These are phyloP conservation scores for Murraya paniculata DNA, from an alignment of 345 rosid genomes.

Conservation along the genomic window DNA sequence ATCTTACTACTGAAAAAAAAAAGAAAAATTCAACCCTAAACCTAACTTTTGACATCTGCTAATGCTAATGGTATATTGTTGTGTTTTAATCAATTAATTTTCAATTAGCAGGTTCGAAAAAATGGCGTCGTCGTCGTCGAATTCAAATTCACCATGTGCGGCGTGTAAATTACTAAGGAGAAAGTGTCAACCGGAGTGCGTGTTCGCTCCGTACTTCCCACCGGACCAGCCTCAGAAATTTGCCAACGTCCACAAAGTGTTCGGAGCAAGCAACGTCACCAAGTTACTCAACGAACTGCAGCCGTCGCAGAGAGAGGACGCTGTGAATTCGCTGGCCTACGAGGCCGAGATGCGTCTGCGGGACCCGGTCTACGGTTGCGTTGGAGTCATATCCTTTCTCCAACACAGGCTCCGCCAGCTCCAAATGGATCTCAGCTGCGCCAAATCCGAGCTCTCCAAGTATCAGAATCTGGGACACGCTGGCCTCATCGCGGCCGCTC, in stretches of 20 bases:
- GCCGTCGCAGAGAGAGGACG: constrained; percentile 42
- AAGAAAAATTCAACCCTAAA: not conserved
- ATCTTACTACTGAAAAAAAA: not conserved
- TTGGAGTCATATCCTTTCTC: constrained; percentile 41
- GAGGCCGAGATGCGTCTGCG: constrained; percentile 46
- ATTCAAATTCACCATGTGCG: constrained; percentile 44
- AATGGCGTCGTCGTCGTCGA: constrained; percentile 37
- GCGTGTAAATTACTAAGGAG: constrained; percentile 42
- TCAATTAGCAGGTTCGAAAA: not conserved
- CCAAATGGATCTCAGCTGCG: constrained; percentile 46
- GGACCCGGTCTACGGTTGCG: constrained; percentile 49
- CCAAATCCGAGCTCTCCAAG: constrained; percentile 58
- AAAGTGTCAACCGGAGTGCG: constrained; percentile 49
- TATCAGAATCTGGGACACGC: constrained; percentile 59
- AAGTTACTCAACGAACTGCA: constrained; percentile 42
- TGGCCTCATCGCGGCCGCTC: constrained; percentile 50
- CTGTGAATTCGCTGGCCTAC: constrained; percentile 40
- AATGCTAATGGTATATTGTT: no score
- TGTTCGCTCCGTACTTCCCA: constrained; percentile 46
- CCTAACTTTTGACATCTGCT: not conserved
- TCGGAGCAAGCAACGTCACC: constrained; percentile 45
- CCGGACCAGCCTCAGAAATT: constrained; percentile 44
- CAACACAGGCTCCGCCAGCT: constrained; percentile 47
- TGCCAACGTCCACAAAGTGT: constrained; percentile 40
- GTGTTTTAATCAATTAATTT: not conserved